Conservation (phyloP, 768 basidiomycete genomes). For the Aureoboletus auriporus region DNA sequence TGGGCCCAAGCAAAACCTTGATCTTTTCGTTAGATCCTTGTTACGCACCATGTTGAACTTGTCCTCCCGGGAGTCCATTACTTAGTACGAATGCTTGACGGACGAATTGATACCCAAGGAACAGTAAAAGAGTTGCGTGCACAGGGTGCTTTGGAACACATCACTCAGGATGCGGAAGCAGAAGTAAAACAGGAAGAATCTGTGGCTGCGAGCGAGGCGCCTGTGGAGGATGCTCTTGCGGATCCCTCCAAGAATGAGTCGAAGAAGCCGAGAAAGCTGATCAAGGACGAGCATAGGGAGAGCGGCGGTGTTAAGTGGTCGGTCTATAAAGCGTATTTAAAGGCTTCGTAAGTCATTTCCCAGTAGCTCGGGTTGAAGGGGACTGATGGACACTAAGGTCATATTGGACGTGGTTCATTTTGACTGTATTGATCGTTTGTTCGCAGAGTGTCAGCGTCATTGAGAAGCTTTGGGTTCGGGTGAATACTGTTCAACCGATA, state of each 20-base stretch:
- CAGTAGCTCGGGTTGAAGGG: neutral
- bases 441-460: constrained; percentile 23
- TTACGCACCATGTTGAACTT: constrained; percentile 83
- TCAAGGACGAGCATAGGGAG: constrained; percentile 81
- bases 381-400: constrained; percentile 13
- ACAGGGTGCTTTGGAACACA: constrained; percentile 57
- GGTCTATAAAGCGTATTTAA: constrained; percentile 63
- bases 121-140: constrained; percentile 59
- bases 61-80: constrained; percentile 72
- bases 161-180: constrained; percentile 51
- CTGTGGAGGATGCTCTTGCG: constrained; percentile 2
- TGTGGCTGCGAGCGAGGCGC: constrained; percentile 9
- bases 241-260: constrained; percentile 1
- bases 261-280: constrained; percentile 68
- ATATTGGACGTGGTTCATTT: constrained; percentile 28
- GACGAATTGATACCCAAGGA: constrained; percentile 74
- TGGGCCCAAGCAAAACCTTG: neutral
- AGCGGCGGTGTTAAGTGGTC: constrained; percentile 80
- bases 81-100: constrained; percentile 76
- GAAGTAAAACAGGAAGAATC: constrained; percentile 44
- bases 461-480: constrained; percentile 31
- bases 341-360: constrained; percentile 50
- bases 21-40: constrained; percentile 45
- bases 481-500: constrained; percentile 1
- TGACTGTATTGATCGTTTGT: constrained; percentile 19